These are phyloP conservation scores for Arachis hypogaea DNA, from an alignment of 306 rosid species.

Conservation along the genomic window DNA sequence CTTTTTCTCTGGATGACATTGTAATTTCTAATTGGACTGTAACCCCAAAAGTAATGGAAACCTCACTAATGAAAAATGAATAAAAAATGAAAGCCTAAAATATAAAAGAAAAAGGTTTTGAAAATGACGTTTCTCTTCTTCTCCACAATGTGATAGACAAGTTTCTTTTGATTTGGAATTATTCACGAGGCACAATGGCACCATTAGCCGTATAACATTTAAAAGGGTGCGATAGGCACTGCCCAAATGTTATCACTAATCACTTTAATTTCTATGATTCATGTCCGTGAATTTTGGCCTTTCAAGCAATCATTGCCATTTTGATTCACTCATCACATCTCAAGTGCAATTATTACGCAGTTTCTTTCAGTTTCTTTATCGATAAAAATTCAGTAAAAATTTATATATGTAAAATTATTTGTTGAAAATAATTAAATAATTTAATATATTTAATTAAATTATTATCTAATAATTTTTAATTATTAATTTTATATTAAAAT, in stretches of 20 bases:
- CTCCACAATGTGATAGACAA: slow-evolving; percentile 19
- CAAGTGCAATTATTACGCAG: not conserved
- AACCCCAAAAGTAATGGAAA: slow-evolving; percentile 21
- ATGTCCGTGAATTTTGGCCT: slow-evolving; percentile 31
- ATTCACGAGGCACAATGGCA: slow-evolving; percentile 17
- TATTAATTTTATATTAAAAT: no score
- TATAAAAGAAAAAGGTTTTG: slow-evolving; percentile 26
- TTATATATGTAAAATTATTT: no score
- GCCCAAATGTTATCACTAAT: slow-evolving; percentile 30
- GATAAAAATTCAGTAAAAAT: no score
- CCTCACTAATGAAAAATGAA: not conserved
- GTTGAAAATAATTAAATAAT: no score
- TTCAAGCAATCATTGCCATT: slow-evolving; percentile 36
- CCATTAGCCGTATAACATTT: slow-evolving; percentile 22
- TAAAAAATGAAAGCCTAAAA: not conserved
- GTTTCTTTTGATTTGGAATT: slow-evolving; percentile 19
- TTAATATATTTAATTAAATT: no score
- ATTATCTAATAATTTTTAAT: no score
- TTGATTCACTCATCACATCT: slow-evolving; percentile 37
- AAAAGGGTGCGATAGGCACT: slow-evolving; percentile 9
- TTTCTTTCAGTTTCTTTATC: not conserved
- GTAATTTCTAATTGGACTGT: slow-evolving; percentile 21
- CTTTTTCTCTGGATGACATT: not conserved
- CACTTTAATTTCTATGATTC: slow-evolving; percentile 17
- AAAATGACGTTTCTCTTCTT: slow-evolving; percentile 31